These are phyloP conservation scores for Suillus decipiens DNA, from an alignment of 768 basidiomycete species.

Conservation along the genomic window DNA sequence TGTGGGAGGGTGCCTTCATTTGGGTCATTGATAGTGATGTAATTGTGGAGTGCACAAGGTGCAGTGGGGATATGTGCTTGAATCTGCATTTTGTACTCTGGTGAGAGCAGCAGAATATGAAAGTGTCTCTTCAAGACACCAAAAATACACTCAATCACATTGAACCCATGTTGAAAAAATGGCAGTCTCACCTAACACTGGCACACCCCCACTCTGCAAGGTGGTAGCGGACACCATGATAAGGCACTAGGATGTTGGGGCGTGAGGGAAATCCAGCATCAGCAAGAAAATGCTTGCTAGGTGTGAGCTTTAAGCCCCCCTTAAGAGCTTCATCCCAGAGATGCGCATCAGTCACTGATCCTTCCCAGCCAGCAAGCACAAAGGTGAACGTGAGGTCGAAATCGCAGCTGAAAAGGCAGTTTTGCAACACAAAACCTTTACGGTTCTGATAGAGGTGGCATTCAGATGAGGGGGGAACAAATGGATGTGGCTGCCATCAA, in stretches of 20 bases:
- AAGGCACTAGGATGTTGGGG: constrained; percentile 15
- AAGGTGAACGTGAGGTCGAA: constrained; percentile 21
- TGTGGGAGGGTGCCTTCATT: not conserved
- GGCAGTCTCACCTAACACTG: not conserved
- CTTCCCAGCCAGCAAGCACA: constrained; percentile 21
- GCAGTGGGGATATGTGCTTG: constrained; percentile 27
- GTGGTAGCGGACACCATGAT: not conserved
- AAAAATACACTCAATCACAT: constrained; percentile 43
- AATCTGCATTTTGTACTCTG: constrained; percentile 20
- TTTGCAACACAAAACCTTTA: constrained; percentile 18
- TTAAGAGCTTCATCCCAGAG: constrained; percentile 15
- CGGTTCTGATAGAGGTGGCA: constrained; percentile 8
- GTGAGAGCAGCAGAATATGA: constrained; percentile 17
- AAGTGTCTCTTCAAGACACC: constrained; percentile 37
- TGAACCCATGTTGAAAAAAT: not conserved
- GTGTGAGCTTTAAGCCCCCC: constrained; percentile 24
- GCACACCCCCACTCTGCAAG: not conserved
- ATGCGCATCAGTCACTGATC: constrained; percentile 15
- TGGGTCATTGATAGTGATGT: not conserved
- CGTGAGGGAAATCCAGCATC: constrained; percentile 2
- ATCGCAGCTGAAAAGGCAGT: constrained; percentile 19
- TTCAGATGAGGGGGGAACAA: not conserved
- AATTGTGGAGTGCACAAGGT: constrained; percentile 25
- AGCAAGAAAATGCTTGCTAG: constrained; percentile 33
- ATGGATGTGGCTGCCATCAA: not conserved